Base-by-base conservation (phyloP, 345 rosid species). In the Orychophragmus violaceus region DNA sequence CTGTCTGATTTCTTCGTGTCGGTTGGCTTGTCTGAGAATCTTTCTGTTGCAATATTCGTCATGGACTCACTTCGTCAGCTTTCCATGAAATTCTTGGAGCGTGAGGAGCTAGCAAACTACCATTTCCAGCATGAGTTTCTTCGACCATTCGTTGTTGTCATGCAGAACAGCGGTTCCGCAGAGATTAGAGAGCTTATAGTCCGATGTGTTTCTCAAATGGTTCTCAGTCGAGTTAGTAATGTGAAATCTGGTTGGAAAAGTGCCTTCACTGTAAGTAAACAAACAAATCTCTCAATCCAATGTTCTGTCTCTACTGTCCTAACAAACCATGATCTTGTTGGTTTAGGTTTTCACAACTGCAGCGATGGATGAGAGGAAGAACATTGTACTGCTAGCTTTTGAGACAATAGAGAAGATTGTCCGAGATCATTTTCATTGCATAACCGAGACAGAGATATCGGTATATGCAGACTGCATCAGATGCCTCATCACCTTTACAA, bases 221-320 rank as follows among this genome's bases (percentile, higher is more conserved):
- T 94, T 60, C 95, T 94, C 27, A 84, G 85, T 76, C 88, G 95
- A 21, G 99, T 90, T 57, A 80, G 74, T 58, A 85, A 90, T 67
- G 99, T 90, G 35, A 85, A 94, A 77, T 94, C 99, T 79, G 99
- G 99, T 32, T 94, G 97, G 99, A 94, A 87, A 81, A 94, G 90
- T 74, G 97, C 90, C 64, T 94, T 94, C 75, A 74, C 81, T 78
- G 99, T 94, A 81, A 14, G 87, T 68, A 55, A 41, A 48, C 25
- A 27, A 25, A 29, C 6, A 33, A 30, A 57, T 50, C 54, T 24
- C 48, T 39, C 35, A 49, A 6, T 35, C 25, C 18, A 46, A 48
- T 44, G 25, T 29, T 8, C 18, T 6, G 64, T 4, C 27, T 18
- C 51, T 1, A 6, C 14, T 4, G 54, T 51, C 7, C 7, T 49